Evolutionary conservation across 2,329 filamentous ascomycete genomes (phyloP), one percentile per base, ranked within the genome.

Genomic region (Raffaelea ambrosiae): DNA sequence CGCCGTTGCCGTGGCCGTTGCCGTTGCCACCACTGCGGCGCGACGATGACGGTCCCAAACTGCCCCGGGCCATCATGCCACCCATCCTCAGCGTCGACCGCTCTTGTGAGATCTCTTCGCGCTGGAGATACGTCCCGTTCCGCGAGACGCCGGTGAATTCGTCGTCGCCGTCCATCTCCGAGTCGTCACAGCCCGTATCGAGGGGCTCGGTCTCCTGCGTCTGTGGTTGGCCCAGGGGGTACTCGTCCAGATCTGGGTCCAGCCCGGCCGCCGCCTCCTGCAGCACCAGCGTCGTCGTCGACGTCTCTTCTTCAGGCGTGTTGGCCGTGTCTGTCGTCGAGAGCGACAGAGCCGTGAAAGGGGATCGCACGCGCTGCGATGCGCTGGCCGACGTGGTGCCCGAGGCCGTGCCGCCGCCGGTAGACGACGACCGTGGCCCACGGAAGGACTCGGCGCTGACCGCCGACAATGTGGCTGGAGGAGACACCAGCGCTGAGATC

Each of bases 101-200:
- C 13, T 29, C 26, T 13, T 29, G 26, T 7, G 26, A 29, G 7
- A 29, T 29, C 26, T 29, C 26, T 7, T 7, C 26, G 13, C 26
- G 26, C 26, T 29, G 26, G 7, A 29, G 26, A 13, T 29, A 29
- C 7, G 26, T 29, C 26, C 26, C 26, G 13, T 35, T 42, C 19
- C 13, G 38, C 9, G 26, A 16, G 23, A 42, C 38, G 18, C 21
- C 29, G 38, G 19, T 23, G 22, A 20, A 47, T 3, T 47, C 40
- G 14, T 72, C 71, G 4, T 76, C 72, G 7, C 67, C 68, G 43
- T 81, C 76, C 8, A 68, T 70, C 44, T 80, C 79, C 1, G 74
- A 77, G 43, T 73, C 72, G 39, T 81, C 76, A 50, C 69, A 73
- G 5, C 69, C 72, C 4, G 73, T 74, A 51, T 79, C 64, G 22